Conservation (phyloP, 768 basidiomycete species). For the Porphyrellus cyaneotinctus region DNA sequence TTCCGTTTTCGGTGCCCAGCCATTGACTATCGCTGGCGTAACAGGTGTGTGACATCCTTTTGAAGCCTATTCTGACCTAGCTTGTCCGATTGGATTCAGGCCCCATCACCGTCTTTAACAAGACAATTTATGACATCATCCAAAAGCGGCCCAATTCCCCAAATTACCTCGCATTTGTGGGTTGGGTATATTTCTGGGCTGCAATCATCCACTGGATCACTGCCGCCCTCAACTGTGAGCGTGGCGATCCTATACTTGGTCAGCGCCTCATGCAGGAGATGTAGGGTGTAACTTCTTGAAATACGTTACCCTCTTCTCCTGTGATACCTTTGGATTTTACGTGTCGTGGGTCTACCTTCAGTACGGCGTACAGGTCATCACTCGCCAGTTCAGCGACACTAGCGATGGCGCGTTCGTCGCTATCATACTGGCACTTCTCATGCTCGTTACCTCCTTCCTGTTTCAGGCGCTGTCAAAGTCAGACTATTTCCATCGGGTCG, state of each 20-base stretch:
- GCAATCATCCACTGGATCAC: slow-evolving; percentile 84
- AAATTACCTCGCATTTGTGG: slow-evolving; percentile 79
- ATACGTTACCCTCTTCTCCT: slow-evolving; percentile 87
- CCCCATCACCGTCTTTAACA: slow-evolving; percentile 91
- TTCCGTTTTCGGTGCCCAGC: slow-evolving; percentile 84
- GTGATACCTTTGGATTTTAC: slow-evolving; percentile 91
- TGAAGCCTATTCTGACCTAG: too few species aligned
- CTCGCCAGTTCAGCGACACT: slow-evolving; percentile 54
- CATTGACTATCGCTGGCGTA: slow-evolving; percentile 87
- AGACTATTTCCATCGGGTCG: slow-evolving; percentile 65
- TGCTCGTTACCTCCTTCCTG: slow-evolving; percentile 70
- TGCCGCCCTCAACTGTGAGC: slow-evolving; percentile 69
- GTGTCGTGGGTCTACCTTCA: slow-evolving; percentile 88
- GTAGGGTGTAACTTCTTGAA: slow-evolving; percentile 78
- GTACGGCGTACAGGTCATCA: slow-evolving; percentile 83
- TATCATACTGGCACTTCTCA: slow-evolving; percentile 72
- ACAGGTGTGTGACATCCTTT: slow-evolving; percentile 47
- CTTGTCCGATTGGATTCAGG: slow-evolving; percentile 36
- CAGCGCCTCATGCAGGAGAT: background rate
- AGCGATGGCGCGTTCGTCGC: slow-evolving; percentile 53
- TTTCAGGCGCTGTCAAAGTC: slow-evolving; percentile 65
- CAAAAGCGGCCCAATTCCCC: slow-evolving; percentile 54
- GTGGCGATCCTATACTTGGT: background rate
- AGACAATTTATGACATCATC: slow-evolving; percentile 80
- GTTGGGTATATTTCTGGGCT: slow-evolving; percentile 91